Evolutionary conservation across 768 basidiomycete genomes (phyloP).

Genomic region (Phylloporus sp.): DNA sequence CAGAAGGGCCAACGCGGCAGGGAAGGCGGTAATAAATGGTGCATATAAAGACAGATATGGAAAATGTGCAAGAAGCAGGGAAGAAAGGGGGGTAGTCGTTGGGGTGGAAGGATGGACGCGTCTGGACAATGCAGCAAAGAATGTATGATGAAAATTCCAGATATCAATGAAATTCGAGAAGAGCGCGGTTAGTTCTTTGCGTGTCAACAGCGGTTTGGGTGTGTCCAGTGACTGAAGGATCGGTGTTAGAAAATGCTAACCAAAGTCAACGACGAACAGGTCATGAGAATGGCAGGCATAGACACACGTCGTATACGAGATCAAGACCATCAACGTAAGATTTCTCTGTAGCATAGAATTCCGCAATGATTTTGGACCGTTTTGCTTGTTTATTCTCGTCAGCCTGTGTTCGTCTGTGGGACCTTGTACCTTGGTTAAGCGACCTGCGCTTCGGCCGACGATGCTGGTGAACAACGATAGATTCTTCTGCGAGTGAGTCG

Average conservation of each 20-base stretch:
- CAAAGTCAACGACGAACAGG: conserved; percentile 2
- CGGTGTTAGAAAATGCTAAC: conserved; percentile 79
- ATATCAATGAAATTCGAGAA: conserved; percentile 92
- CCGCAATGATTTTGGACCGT: conserved; percentile 66
- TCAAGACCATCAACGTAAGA: conserved; percentile 81
- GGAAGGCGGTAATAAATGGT: conserved; percentile 79
- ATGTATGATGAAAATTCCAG: conserved; percentile 81
- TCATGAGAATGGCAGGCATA: background rate
- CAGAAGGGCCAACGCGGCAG: conserved; percentile 58
- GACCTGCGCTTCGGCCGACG: conserved; percentile 36
- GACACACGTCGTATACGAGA: conserved; percentile 71
- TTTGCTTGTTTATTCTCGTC: conserved; percentile 53
- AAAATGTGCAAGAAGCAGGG: conserved; percentile 73
- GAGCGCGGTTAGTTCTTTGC: conserved; percentile 63
- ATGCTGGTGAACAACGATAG: conserved; percentile 16
- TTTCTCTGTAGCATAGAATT: conserved; percentile 79
- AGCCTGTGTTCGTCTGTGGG: conserved; percentile 34
- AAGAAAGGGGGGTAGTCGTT: conserved; percentile 42
- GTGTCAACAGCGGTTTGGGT: conserved; percentile 61
- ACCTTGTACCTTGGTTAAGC: conserved; percentile 21
- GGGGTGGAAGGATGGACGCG: conserved; percentile 29
- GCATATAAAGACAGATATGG: conserved; percentile 87
- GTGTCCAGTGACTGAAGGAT: conserved; percentile 74
- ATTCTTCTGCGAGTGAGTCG: conserved; percentile 63
- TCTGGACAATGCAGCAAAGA: conserved; percentile 57